Base-by-base conservation (phyloP, 2,329 filamentous ascomycete genomes). In the Colletotrichum melonis region DNA sequence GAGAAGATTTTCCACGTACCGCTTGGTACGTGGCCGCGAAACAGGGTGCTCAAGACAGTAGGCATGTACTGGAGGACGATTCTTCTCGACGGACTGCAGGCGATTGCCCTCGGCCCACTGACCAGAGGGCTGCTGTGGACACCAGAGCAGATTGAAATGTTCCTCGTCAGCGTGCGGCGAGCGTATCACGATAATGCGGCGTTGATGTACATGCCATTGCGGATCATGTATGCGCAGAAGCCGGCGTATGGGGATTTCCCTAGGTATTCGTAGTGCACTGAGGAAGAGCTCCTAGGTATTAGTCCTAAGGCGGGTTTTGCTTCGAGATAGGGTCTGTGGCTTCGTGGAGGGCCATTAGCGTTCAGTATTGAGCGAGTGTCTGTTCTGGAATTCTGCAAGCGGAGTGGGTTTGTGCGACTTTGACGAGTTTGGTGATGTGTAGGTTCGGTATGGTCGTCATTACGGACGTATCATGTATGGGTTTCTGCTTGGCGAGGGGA, bases 161-260 rank as follows among this genome's bases (percentile, higher is more conserved):
- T 87, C 73, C 82, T 89, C 19, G 80, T 87, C 14, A 81, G 85
- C 22, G 86, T 89, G 19, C 81, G 86, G 74, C 86, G 81, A 73
- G 86, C 85, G n/a, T 88, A 87, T 75, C 80, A 81, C 74, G 85
- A 87, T 67, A 85, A 84, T 62, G 77, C 79, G 69, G 80, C 80
- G 75, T 83, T 86, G 76, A 81, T 84, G 82, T 89, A 88, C 74
- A 90, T 90, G 88, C 88, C 88, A 9, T 81, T 89, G 75, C 85
- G 89, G 77, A 83, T 90, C 64, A 81, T 89, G 14, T 89, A 88
- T 75, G 88, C 84, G 19, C 88, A 90, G 78, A 89, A 86, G 78
- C 87, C 88, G 42, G 68, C 28, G 22, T 38, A 38, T 35, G 59
- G 32, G 30, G 30, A 63, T 26, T 30, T 26, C 11, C 22, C 42